Base-by-base conservation (phyloP, 176 grass and related monocot genomes). In the Oryza longistaminata region DNA sequence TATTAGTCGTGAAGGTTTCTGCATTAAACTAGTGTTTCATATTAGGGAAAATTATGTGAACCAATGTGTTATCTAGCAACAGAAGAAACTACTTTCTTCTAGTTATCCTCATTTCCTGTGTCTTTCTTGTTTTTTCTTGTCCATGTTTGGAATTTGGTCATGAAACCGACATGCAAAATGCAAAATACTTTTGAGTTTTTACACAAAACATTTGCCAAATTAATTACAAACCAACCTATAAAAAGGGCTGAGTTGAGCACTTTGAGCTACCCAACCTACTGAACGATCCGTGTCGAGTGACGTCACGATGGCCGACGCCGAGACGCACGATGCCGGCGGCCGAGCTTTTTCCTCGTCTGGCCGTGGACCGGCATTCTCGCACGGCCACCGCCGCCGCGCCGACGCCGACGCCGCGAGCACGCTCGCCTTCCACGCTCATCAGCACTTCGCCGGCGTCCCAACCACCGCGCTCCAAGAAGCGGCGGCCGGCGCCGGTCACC, bases 331-430 rank as follows among this genome's bases (percentile, higher is more conserved):
- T 3, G n/a, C 40, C 42, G 78, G 52, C 78, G 78, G 53, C 78
- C 78, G 66, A 90, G 55, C 78, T 86, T n/a, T n/a, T n/a, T n/a
- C 53, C 73, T 82, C 55, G 70, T 85, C 3, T 88, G 87, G 87
- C 87, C 87, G 9, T 88, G 75, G 87, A 73, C 75, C 9, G 75
- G 81, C 58, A 4, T 88, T 2, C 81, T 84, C 61, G 75, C 81
- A 84, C 2, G 80, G 19, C 72, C 19, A 3, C 76, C 50, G 10
- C 3, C 25, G 31, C 5, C 6, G 29, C 4, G 19, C 52, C 0
- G 15, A 40, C 11, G 6, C 9, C 21, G 48, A 50, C 48, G 3
- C 76, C 2, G 49, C n/a, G 31, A 76, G 16, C 65, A 12, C 58
- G 66, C 88, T 90, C 6, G 9, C 42, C 42, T 12, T 11, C 43